A percentile compares a stretch with the other conserved stretches of the same genome.
phyloP scores from a whole-genome alignment of 495 filamentous ascomycete genomes.

The Aspergillus ellipticus region DNA sequence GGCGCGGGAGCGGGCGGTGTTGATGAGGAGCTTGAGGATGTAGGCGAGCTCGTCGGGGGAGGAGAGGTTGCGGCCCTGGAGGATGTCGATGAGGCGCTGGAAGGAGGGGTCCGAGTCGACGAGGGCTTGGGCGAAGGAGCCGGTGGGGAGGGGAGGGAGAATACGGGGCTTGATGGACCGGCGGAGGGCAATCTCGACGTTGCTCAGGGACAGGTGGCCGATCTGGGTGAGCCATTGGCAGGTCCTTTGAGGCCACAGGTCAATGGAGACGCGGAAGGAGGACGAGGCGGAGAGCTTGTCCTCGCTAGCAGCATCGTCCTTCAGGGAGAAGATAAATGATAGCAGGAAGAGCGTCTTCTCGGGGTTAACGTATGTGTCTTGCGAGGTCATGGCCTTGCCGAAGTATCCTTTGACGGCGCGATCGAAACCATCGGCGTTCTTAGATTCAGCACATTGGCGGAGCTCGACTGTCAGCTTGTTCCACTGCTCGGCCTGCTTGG shows the following conservation, averaged over 20 bases:
- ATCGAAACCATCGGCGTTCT: constrained; percentile 34
- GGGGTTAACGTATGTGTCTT: constrained; percentile 32
- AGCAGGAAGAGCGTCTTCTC: constrained; percentile 50
- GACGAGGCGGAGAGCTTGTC: constrained; percentile 25
- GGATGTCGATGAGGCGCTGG: constrained; percentile 52
- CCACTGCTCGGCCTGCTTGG: constrained; percentile 38
- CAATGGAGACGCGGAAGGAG: constrained; percentile 39
- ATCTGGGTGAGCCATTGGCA: constrained; percentile 58
- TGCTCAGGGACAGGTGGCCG: constrained; percentile 59
- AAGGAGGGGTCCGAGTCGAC: constrained; percentile 58
- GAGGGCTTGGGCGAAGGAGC: constrained; percentile 56
- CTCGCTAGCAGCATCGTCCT: constrained; percentile 16
- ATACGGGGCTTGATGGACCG: constrained; percentile 48
- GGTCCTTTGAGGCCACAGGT: constrained; percentile 48
- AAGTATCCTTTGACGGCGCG: constrained; percentile 38
- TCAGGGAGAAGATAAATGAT: constrained; percentile 49
- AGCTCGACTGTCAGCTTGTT: constrained; percentile 28
- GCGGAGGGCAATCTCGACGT: constrained; percentile 54
- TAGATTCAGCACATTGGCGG: constrained; percentile 23
- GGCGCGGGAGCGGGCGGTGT: constrained; percentile 32
- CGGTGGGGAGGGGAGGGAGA: constrained; percentile 45
- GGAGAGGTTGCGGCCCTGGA: constrained; percentile 41
- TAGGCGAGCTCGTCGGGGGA: constrained; percentile 44
- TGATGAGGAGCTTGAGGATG: constrained; percentile 37
- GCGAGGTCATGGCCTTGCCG: constrained; percentile 19